Percentiles rank a stretch among this genome's conserved stretches.
Conservation (phyloP, 2,329 filamentous ascomycete genomes). For the Dothideomycetidae sp. region DNA sequence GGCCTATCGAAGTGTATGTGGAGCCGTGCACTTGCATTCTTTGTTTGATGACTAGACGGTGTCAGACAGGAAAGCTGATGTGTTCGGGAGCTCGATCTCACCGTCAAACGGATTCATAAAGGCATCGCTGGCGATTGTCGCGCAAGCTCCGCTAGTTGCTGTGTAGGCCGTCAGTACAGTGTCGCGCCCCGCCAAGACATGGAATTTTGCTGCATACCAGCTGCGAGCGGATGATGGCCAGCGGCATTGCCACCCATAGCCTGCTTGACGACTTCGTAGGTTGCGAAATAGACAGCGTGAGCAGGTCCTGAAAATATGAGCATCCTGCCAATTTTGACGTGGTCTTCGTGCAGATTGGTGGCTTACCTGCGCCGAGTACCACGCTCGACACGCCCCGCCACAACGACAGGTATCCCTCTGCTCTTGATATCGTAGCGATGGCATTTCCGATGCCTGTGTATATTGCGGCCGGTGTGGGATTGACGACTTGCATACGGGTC, state of each 20-base stretch:
- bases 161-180: conserved; percentile 12
- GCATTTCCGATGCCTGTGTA: conserved; percentile 87
- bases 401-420: conserved; percentile 78
- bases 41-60: conserved; percentile 77
- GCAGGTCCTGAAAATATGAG: conserved; percentile 55
- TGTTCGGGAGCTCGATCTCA: conserved; percentile 31
- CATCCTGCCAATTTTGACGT: conserved; percentile 17
- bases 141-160: conserved; percentile 87
- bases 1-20: conserved; percentile 70
- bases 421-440: conserved; percentile 78
- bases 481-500: conserved; percentile 97
- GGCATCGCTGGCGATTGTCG: conserved; percentile 92
- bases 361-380: conserved; percentile 74
- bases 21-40: conserved; percentile 98
- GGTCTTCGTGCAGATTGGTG: conserved; percentile 2
- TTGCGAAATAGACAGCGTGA: conserved; percentile 96
- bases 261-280: conserved; percentile 95
- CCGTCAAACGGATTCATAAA: conserved; percentile 99
- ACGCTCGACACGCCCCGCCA: conserved; percentile 97
- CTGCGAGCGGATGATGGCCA: conserved; percentile 85
- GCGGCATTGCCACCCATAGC: conserved; percentile 82
- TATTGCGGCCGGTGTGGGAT: conserved; percentile 63
- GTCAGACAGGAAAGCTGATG: conserved; percentile 1
- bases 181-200: conserved; percentile 1
- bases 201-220: conserved; percentile 45